Percentiles rank a stretch among this genome's conserved stretches.
phyloP scores from a whole-genome alignment of 371 early-diverging fungal genomes.

The Mucor racemosus region DNA sequence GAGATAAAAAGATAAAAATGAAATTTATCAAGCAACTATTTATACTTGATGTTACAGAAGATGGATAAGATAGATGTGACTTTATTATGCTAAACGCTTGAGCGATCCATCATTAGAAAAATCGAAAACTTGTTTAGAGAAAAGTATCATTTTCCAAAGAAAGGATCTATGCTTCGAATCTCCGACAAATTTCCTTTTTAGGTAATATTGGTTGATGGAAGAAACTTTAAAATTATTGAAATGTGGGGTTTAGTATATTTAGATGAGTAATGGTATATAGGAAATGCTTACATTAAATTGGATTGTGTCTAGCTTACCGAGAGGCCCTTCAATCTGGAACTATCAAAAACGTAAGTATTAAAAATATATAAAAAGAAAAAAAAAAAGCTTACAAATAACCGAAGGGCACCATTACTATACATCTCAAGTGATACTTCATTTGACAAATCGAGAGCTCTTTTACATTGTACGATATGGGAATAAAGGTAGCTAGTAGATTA shows the following conservation, averaged over 20 bases:
- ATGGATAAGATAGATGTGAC: slow-evolving; percentile 32
- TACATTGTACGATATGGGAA: slow-evolving; percentile 36
- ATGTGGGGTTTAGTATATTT: background rate
- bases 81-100: slow-evolving; percentile 9
- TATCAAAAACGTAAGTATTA: background rate
- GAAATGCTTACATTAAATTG: slow-evolving; percentile 36
- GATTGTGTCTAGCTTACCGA: slow-evolving; percentile 18
- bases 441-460: slow-evolving; percentile 40
- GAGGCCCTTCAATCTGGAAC: slow-evolving; percentile 33
- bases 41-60: slow-evolving; percentile 16
- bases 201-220: slow-evolving; percentile 27
- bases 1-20: slow-evolving; percentile 8
- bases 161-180: slow-evolving; percentile 17
- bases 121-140: background rate
- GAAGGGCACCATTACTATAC: slow-evolving; percentile 33
- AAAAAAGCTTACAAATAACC: slow-evolving; percentile 36
- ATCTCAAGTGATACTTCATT: slow-evolving; percentile 43
- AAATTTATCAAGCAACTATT: slow-evolving; percentile 8
- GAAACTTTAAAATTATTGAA: slow-evolving; percentile 10
- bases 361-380: background rate
- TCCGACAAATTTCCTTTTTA: slow-evolving; percentile 29
- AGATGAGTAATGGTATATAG: background rate
- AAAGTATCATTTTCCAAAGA: background rate
- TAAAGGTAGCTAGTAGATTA: slow-evolving; percentile 37
- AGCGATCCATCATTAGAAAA: background rate